phyloP scores from a whole-genome alignment of 179 eudicot genomes.

The Heliamphora pulchella region DNA sequence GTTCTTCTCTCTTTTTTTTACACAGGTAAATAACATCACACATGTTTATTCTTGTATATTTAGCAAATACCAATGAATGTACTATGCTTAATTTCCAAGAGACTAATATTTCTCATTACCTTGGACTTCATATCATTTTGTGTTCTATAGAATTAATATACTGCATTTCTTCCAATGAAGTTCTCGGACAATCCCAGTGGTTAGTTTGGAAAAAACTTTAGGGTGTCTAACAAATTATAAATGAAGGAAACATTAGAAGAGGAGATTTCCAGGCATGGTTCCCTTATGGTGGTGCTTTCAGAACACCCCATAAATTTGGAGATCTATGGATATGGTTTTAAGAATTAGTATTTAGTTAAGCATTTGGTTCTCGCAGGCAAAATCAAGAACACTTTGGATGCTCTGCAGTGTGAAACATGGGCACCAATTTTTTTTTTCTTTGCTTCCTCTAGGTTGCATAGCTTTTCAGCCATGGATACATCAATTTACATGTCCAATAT shows the following conservation, averaged over 20 bases:
- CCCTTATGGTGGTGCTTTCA: not conserved
- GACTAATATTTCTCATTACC: not conserved
- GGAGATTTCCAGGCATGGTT: not conserved
- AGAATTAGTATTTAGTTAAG: not conserved
- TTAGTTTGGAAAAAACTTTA: not conserved
- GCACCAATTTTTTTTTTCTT: not conserved
- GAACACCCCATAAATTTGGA: not conserved
- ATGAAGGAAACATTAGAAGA: not conserved
- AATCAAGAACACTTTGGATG: not conserved
- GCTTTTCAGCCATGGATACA: not conserved
- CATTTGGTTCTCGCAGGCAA: not conserved
- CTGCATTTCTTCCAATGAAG: constrained; percentile 8
- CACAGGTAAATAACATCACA: not conserved
- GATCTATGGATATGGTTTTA: not conserved
- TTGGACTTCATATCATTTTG: not conserved
- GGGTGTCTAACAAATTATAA: not conserved
- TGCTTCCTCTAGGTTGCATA: not conserved
- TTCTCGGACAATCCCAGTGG: not conserved
- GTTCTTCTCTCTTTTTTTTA: not conserved
- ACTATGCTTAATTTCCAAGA: not conserved
- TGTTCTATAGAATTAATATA: not conserved
- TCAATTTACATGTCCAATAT: not conserved
- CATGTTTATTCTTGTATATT: not conserved
- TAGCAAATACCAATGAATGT: not conserved
- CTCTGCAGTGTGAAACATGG: not conserved